A percentile compares a stretch with the other conserved stretches of the same genome.
phyloP scores from a whole-genome alignment of 2,329 filamentous ascomycete genomes.

The Epichloe festucae region DNA sequence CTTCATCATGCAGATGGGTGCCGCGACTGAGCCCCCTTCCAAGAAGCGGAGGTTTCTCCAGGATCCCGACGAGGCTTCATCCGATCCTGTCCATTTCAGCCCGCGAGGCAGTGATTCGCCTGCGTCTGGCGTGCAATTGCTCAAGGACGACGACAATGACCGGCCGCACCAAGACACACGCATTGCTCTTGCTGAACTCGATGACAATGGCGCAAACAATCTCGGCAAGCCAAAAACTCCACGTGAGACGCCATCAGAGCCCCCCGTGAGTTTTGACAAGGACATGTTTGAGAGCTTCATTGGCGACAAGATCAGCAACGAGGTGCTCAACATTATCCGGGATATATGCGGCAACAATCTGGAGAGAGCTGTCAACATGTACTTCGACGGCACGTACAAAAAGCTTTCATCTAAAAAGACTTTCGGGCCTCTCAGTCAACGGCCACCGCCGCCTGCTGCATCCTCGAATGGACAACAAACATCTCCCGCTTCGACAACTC shows the following conservation, averaged over 20 bases:
- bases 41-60: conserved; percentile 31
- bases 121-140: conserved; percentile 13
- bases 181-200: conserved; percentile 6
- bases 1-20: conserved; percentile 24
- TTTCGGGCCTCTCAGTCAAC: not conserved
- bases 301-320: conserved; percentile 38
- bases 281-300: conserved; percentile 46
- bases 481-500: not conserved
- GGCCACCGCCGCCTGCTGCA: not conserved
- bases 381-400: conserved; percentile 57
- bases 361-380: conserved; percentile 55
- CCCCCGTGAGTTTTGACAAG: conserved; percentile 37
- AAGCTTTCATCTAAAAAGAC: conserved; percentile 21
- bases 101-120: conserved; percentile 11
- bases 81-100: conserved; percentile 13
- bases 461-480: not conserved
- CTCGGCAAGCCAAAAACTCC: conserved; percentile 5
- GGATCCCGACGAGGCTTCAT: conserved; percentile 19
- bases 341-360: conserved; percentile 43
- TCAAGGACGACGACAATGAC: conserved; percentile 12
- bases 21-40: conserved; percentile 28
- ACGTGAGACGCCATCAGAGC: conserved; percentile 8
- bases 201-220: conserved; percentile 4
- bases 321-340: conserved; percentile 37
- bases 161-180: conserved; percentile 10